A percentile compares a stretch with the other conserved stretches of the same genome.
phyloP scores from a whole-genome alignment of 768 basidiomycete genomes.

The Boletus rubescentipes region DNA sequence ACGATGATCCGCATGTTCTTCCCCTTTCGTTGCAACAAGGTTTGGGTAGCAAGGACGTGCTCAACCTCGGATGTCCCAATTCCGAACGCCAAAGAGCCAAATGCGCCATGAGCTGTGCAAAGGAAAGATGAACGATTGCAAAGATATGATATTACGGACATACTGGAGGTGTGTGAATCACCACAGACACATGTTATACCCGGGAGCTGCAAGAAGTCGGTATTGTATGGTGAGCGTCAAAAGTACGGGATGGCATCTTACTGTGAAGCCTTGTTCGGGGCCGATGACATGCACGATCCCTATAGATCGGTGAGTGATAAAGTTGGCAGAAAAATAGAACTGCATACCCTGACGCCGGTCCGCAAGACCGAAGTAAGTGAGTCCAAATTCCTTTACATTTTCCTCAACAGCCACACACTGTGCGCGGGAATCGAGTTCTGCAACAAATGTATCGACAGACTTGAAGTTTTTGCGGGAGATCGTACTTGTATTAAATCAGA shows the following conservation, averaged over 20 bases:
- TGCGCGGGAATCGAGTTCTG: conserved; percentile 81
- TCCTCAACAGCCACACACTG: conserved; percentile 84
- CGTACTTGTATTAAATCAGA: conserved; percentile 45
- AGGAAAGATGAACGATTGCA: not conserved
- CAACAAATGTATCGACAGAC: conserved; percentile 69
- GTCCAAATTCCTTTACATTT: conserved; percentile 87
- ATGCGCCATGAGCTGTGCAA: conserved; percentile 78
- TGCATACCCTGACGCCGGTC: conserved; percentile 79
- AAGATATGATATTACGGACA: conserved; percentile 27
- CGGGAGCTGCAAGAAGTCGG: conserved; percentile 48
- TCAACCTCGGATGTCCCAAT: conserved; percentile 95
- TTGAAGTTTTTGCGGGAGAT: conserved; percentile 73
- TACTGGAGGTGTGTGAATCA: conserved; percentile 92
- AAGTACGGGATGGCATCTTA: conserved; percentile 28
- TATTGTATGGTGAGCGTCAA: not conserved
- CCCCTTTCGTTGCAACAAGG: conserved; percentile 79
- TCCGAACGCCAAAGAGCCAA: conserved; percentile 90
- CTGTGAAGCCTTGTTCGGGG: conserved; percentile 92
- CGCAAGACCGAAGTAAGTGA: conserved; percentile 90
- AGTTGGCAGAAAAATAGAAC: not conserved
- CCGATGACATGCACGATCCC: conserved; percentile 89
- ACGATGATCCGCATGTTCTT: conserved; percentile 94
- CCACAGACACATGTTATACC: conserved; percentile 87
- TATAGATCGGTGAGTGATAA: conserved; percentile 31
- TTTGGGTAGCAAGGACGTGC: conserved; percentile 91